phyloP scores from a whole-genome alignment of 345 rosid species.

The Abelmoschus esculentus region DNA sequence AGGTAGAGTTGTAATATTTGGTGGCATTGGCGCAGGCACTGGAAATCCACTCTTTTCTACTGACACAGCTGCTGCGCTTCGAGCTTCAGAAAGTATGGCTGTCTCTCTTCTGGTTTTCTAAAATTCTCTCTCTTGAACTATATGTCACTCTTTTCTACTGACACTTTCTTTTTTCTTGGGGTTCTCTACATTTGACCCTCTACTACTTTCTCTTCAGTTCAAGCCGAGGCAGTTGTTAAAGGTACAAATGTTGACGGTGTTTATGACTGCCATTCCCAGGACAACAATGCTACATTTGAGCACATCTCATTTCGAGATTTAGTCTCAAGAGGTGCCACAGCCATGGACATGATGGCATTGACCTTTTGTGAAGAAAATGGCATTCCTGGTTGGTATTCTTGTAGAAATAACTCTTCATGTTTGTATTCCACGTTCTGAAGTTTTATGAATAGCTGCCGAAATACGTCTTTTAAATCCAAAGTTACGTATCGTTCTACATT shows the following conservation, averaged over 20 bases:
- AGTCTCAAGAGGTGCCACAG: conserved; percentile 55
- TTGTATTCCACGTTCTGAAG: neutral
- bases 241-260: conserved; percentile 77
- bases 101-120: neutral
- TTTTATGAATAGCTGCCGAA: neutral
- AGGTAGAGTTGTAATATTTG: conserved; percentile 91
- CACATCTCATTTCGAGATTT: conserved; percentile 63
- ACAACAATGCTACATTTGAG: conserved; percentile 50
- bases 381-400: conserved; percentile 58
- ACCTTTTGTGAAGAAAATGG: conserved; percentile 79
- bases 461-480: neutral
- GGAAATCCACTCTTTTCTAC: conserved; percentile 89
- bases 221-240: conserved; percentile 78
- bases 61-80: conserved; percentile 81
- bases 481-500: neutral
- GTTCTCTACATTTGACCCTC: neutral
- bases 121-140: neutral
- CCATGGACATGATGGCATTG: conserved; percentile 78
- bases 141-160: neutral
- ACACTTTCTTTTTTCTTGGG: neutral
- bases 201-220: conserved; percentile 32
- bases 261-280: conserved; percentile 49
- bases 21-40: conserved; percentile 80
- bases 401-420: neutral
- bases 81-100: conserved; percentile 75